Evolutionary conservation across 768 basidiomycete species (phyloP).

Genomic region (Podaxis pistillaris): DNA sequence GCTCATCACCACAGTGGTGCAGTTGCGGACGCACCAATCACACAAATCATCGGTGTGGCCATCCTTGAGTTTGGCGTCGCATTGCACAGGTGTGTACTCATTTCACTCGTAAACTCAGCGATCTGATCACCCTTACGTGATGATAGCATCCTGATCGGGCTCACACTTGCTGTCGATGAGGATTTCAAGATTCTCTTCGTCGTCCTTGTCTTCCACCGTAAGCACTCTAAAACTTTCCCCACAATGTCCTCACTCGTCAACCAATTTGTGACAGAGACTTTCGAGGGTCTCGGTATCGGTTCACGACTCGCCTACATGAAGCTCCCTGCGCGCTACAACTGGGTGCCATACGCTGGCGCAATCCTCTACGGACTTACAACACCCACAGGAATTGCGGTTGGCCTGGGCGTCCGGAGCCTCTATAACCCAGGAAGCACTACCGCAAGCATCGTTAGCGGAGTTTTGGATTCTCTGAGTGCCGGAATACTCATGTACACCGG

Average conservation of each 20-base stretch:
- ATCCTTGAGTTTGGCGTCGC: constrained; percentile 95
- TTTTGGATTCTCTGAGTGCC: constrained; percentile 80
- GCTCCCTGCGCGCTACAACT: constrained; percentile 52
- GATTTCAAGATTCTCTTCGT: constrained; percentile 84
- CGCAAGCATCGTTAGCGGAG: constrained; percentile 79
- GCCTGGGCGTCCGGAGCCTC: constrained; percentile 68
- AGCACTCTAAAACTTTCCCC: constrained; percentile 28
- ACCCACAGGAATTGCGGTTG: constrained; percentile 85
- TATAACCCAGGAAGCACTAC: constrained; percentile 82
- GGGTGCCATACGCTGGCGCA: constrained; percentile 59
- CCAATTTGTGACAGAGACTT: constrained; percentile 58
- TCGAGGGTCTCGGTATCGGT: constrained; percentile 93
- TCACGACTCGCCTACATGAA: constrained; percentile 80
- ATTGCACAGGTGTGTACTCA: constrained; percentile 60
- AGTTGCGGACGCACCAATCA: constrained; percentile 43
- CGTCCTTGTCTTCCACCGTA: constrained; percentile 91
- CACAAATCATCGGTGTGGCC: constrained; percentile 83
- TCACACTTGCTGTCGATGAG: constrained; percentile 88
- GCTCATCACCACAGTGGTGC: constrained; percentile 20
- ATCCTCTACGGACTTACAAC: constrained; percentile 74
- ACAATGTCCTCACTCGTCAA: not conserved
- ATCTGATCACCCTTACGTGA: not conserved
- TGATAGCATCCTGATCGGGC: constrained; percentile 74
- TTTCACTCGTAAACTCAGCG: not conserved
- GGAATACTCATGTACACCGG: constrained; percentile 91